phyloP scores from a whole-genome alignment of 2,329 filamentous ascomycete genomes.

The Fusarium subtropicale region DNA sequence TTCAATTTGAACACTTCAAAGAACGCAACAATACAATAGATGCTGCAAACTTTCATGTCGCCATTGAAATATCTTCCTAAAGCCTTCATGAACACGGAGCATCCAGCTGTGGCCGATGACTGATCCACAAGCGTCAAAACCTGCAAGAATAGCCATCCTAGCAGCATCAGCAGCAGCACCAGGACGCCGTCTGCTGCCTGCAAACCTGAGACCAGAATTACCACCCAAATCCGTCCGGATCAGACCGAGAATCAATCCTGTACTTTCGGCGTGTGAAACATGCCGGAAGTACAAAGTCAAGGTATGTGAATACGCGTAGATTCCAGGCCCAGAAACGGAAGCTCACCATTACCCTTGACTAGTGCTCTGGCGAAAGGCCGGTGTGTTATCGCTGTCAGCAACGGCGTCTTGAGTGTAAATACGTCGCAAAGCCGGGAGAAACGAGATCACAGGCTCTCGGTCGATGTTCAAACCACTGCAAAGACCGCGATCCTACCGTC shows the following conservation, averaged over 20 bases:
- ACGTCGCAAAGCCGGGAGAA: slow-evolving; percentile 36
- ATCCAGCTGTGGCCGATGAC: not conserved
- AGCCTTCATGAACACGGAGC: too few species aligned
- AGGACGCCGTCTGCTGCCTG: slow-evolving; percentile 9
- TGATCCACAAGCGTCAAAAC: not conserved
- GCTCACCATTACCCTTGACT: not conserved
- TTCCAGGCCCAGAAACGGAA: not conserved
- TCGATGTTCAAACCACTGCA: not conserved
- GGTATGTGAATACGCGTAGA: slow-evolving; percentile 8
- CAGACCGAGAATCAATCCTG: slow-evolving; percentile 13
- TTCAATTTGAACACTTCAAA: not conserved
- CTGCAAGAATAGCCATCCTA: not conserved
- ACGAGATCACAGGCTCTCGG: slow-evolving; percentile 33
- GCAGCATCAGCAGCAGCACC: not conserved
- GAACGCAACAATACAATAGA: not conserved
- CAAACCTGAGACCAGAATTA: not conserved
- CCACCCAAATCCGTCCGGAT: rapidly evolving
- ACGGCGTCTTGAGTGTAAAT: slow-evolving; percentile 32
- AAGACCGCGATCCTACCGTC: not conserved
- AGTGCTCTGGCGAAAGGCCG: slow-evolving; percentile 48
- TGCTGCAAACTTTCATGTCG: not conserved
- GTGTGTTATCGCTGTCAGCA: slow-evolving; percentile 40
- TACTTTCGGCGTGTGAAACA: slow-evolving; percentile 33
- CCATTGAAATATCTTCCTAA: rapidly evolving
- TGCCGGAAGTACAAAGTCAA: slow-evolving; percentile 40